Evolutionary conservation across 352 stramenopile species (phyloP).

Genomic region (Elongisporangium anandrum): DNA sequence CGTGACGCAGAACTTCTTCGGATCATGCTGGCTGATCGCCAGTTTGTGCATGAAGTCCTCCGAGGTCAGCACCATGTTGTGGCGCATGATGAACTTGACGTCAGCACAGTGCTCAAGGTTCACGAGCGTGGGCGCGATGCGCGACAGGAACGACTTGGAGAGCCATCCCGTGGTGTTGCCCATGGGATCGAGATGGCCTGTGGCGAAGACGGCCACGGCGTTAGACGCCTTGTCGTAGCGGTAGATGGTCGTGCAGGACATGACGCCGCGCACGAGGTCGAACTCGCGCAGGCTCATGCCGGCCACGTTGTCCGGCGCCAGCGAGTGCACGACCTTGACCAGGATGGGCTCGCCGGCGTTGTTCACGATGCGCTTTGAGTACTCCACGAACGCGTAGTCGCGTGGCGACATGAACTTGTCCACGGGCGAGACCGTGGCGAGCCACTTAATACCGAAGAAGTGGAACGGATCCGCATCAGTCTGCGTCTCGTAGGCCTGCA

Average conservation of each 20-base stretch:
- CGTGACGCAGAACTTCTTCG: constrained; percentile 22
- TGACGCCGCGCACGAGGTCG: constrained; percentile 31
- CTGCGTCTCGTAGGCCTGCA: constrained; percentile 37
- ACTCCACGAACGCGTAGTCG: constrained; percentile 46
- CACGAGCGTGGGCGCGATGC: constrained; percentile 37
- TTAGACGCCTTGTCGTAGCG: constrained; percentile 35
- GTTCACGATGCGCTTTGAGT: constrained; percentile 26
- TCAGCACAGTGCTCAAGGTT: constrained; percentile 40
- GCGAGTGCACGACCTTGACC: constrained; percentile 38
- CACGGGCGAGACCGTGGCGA: constrained; percentile 30
- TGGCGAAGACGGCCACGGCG: constrained; percentile 38
- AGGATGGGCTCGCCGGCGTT: constrained; percentile 31
- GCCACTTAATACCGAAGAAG: constrained; percentile 52
- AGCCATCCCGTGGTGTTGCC: constrained; percentile 27
- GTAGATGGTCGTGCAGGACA: constrained; percentile 42
- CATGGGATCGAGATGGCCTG: constrained; percentile 33
- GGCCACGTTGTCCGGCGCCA: constrained; percentile 23
- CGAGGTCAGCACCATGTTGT: constrained; percentile 28
- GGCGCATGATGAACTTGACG: constrained; percentile 51
- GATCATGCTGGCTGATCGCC: constrained; percentile 22
- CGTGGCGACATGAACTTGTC: constrained; percentile 49
- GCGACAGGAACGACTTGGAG: constrained; percentile 32
- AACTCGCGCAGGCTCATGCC: constrained; percentile 39
- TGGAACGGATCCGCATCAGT: constrained; percentile 33
- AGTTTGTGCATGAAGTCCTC: constrained; percentile 29